Evolutionary conservation across 2,329 filamentous ascomycete species (phyloP), one percentile per base, ranked within the genome.

Genomic region (Paraphaeosphaeria sporulosa): DNA sequence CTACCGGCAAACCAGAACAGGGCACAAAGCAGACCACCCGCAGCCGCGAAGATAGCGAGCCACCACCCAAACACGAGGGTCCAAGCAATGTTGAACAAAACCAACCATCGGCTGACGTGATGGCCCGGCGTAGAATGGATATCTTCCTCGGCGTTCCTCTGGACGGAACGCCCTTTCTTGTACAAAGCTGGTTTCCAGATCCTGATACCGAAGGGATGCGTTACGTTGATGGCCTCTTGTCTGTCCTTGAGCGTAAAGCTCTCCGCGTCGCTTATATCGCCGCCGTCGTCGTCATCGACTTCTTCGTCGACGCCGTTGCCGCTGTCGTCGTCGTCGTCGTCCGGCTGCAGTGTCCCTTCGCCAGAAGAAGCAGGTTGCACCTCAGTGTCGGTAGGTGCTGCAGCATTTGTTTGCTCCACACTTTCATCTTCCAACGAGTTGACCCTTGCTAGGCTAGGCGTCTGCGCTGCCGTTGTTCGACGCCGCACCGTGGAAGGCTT

Each of bases 161-260:
- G 93, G 40, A 99, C 96, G 0, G 95, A 99, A 58, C 95, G 89
- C 70, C 91, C 90, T 79, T 99, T 99, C 81, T 99, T 99, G 85
- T 99, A 99, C 64, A 99, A 79, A 1, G 95, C 96, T 46, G 95
- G 95, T 79, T 99, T 99, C 95, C 95, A 99, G 64, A 99, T 92
- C 76, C 96, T 89, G 75, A 99, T 98, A 83, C 95, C 95, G 71
- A 99, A 99, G 0, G 95, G 95, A 83, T 99, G 95, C 0, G 95
- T 99, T 77, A 97, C 90, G 80, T 99, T 99, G 83, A 99, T 99
- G 66, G 95, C 95, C 76, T 97, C 89, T 79, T 99, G 95, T 58
- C 95, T 89, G 78, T 99, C 95, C 78, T 96, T 97, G 70, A 99
- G 86, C 0, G 95, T 99, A 76, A 99, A 99, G 81, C 94, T 98